phyloP scores from a whole-genome alignment of 2,329 filamentous ascomycete genomes.

The Aureobasidium sp. region DNA sequence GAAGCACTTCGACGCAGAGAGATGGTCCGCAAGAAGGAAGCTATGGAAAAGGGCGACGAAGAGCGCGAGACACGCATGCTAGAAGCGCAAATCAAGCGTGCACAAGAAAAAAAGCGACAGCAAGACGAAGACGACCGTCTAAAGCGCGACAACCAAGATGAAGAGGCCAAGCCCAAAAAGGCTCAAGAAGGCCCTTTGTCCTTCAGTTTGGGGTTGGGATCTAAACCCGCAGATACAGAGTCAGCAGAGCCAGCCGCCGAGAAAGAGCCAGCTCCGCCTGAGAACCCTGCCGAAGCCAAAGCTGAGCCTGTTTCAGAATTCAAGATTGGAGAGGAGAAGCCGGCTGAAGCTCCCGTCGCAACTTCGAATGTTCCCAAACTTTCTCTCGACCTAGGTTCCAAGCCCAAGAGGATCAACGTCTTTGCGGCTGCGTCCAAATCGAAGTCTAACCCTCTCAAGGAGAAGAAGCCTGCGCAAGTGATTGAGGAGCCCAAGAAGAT shows the following conservation, averaged over 20 bases:
- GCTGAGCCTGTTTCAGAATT: conserved; percentile 4
- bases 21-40: conserved; percentile 73
- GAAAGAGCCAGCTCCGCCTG: conserved; percentile 11
- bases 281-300: conserved; percentile 7
- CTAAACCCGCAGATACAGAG: conserved; percentile 18
- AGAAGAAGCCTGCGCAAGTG: conserved; percentile 54
- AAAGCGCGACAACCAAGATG: conserved; percentile 32
- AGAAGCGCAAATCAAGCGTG: conserved; percentile 73
- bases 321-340: conserved; percentile 1
- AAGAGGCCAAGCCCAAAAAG: conserved; percentile 16
- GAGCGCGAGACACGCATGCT: conserved; percentile 80
- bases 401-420: conserved; percentile 61
- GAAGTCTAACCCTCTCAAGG: conserved; percentile 64
- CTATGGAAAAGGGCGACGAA: conserved; percentile 84
- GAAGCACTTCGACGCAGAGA: conserved; percentile 77
- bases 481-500: conserved; percentile 68
- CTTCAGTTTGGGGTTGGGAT: conserved; percentile 29
- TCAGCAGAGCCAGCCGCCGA: conserved; percentile 14
- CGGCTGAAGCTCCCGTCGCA: background rate
- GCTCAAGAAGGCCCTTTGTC: conserved; percentile 27
- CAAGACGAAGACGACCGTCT: conserved; percentile 36
- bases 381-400: conserved; percentile 60
- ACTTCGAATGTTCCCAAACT: conserved; percentile 35
- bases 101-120: conserved; percentile 56
- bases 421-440: conserved; percentile 46